Evolutionary conservation across 495 filamentous ascomycete genomes (phyloP).

Genomic region (Neurospora sp.): DNA sequence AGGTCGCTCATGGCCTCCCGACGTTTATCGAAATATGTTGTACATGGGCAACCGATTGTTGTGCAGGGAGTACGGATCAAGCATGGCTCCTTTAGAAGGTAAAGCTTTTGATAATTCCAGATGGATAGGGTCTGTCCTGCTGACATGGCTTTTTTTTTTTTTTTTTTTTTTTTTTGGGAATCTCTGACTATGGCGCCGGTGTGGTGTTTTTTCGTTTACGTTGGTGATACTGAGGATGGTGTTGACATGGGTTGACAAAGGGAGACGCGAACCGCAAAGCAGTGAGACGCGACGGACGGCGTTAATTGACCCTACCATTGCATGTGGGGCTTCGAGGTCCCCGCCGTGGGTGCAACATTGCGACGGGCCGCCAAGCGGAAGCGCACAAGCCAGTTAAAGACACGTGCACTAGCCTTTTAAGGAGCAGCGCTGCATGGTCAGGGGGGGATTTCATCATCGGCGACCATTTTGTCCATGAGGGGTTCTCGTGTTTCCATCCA

Average conservation of each 20-base stretch:
- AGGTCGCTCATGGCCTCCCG: conserved; percentile 9
- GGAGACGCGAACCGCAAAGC: background rate
- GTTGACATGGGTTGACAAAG: background rate
- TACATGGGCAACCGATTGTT: conserved; percentile 10
- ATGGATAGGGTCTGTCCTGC: background rate
- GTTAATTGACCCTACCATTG: background rate
- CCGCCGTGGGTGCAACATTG: background rate
- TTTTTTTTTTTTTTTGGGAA: background rate
- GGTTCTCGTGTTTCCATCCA: background rate
- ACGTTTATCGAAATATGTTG: conserved; percentile 4
- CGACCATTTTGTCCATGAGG: background rate
- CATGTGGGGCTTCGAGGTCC: background rate
- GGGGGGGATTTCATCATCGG: background rate
- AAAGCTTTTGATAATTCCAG: background rate
- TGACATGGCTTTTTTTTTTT: background rate
- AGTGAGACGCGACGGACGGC: background rate
- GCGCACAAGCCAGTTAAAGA: background rate
- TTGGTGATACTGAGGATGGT: background rate
- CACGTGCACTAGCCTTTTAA: background rate
- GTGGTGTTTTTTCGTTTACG: too few species aligned
- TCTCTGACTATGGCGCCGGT: background rate
- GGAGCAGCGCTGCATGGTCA: background rate
- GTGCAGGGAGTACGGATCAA: conserved; percentile 29
- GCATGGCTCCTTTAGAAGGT: conserved; percentile 4
- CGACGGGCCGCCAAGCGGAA: background rate